Evolutionary conservation across 2,329 filamentous ascomycete genomes (phyloP), one percentile per base, ranked within the genome.

Genomic region (Monosporascus sp.): DNA sequence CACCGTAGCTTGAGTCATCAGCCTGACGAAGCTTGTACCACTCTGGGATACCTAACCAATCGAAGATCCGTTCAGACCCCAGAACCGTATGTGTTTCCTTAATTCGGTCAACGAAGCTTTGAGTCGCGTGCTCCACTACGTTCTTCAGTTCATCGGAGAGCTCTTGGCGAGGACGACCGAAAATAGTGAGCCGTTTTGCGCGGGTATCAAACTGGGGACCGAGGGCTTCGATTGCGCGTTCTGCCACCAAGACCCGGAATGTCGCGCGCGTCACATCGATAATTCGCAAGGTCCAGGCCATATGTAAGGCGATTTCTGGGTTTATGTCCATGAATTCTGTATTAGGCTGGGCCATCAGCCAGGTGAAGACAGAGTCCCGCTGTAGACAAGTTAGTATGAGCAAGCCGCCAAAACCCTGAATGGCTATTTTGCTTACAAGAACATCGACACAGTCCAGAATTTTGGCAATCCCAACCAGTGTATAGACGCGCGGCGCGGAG

Each of bases 401-500:
- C 34, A n/a, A 20, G 36, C 7, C 2, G 16, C 16, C 22, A 36
- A 20, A 22, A 37, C 34, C 43, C 4, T 36, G 27, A 3, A 5
- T 16, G 24, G 19, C 6, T n/a, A 5, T 3, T 40, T 20, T 44
- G 65, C 73, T 63, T 57, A 76, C 76, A 20, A 83, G 66, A 7
- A 73, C 64, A 5, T 61, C 57, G 2, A 67, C 64, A 52, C 82
- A 79, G 27, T 84, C 80, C 49, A 87, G 78, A 40, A 83, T 74
- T 55, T 81, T 81, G 7, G 83, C 81, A 8, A 89, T 67, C 3
- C 79, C 81, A 36, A 83, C 80, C n/a, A 88, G 74, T 0, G 85
- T 88, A 77, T 83, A 89, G 38, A 87, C 70, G 16, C 86, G 83
- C 11, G 79, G 75, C 0, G 86, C 86, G 0, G 85, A 88, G 66